phyloP scores from a whole-genome alignment of 257 asterid genomes.

The Paraleonurus japonicus region DNA sequence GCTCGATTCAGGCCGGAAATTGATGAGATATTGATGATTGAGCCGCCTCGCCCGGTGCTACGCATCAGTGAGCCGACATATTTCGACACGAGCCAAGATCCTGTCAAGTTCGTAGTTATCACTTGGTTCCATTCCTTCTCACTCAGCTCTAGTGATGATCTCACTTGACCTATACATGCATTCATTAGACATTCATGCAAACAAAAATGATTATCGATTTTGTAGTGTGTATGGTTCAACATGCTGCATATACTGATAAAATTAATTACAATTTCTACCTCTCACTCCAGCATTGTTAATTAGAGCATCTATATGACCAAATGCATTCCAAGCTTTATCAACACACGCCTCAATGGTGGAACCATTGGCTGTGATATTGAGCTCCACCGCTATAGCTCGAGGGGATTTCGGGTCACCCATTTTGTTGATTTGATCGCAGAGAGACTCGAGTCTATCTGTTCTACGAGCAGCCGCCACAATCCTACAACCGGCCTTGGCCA shows the following conservation, averaged over 20 bases:
- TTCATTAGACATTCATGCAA: no score
- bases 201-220: not conserved
- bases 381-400: constrained; percentile 27
- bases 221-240: not conserved
- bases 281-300: constrained; percentile 19
- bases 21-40: constrained; percentile 26
- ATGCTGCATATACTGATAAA: not conserved
- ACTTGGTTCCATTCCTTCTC: constrained; percentile 23
- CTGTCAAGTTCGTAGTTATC: constrained; percentile 23
- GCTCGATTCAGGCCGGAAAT: constrained; percentile 12
- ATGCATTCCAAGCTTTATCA: constrained; percentile 26
- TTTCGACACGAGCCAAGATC: constrained; percentile 28
- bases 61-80: constrained; percentile 17
- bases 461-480: constrained; percentile 23
- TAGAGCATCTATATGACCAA: constrained; percentile 27
- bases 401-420: not conserved
- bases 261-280: not conserved
- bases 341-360: not conserved
- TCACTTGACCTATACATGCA: constrained; percentile 2
- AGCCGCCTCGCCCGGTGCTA: constrained; percentile 10
- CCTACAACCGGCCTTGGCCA: constrained; percentile 26
- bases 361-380: constrained; percentile 14
- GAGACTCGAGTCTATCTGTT: not conserved
- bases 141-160: not conserved
- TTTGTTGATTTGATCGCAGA: constrained; percentile 22